Evolutionary conservation across 495 filamentous ascomycete genomes (phyloP), one percentile per base, ranked within the genome.

Genomic region (Annulohypoxylon moriforme): DNA sequence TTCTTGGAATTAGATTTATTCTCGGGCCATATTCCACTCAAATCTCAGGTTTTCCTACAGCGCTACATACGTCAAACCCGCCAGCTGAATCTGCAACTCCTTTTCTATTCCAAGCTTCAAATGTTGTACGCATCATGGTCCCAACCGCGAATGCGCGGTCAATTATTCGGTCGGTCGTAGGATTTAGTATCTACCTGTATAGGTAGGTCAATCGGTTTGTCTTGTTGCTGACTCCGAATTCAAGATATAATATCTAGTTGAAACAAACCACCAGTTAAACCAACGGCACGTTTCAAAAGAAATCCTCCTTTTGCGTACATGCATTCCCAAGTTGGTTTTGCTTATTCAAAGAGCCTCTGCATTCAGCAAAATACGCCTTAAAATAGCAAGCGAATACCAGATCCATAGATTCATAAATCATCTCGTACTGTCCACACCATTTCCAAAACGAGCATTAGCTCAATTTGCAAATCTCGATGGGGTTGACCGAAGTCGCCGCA

Each of bases 331-430:
- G 14, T 52, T 38, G 18, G 59, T 16, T 27, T 4, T 52, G 46
- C 38, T 47, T 60, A 40, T n/a, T 14, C 1, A 0, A 29, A 42
- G 10, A 65, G 40, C 52, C 56, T 65, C 64, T 58, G 59, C 33
- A 61, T 68, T 40, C 55, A 57, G 44, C 49, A 64, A 59, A 13
- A 33, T 8, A 36, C 14, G 33, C 65, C 70, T 47, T 25, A 73
- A 73, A 69, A 73, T 73, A 73, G 70, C 46, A 67, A 52, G 38
- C 38, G 36, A 50, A 27, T 31, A 34, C 36, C 38, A 42, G 29
- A 65, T 36, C 56, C 40, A 38, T 42, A 11, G 42, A 53, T 42
- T 24, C 10, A 42, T 24, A 52, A 52, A 25, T 52, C 47, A 27
- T 5, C 47, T 22, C 22, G n/a, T 7, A 52, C 40, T 44, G 8